A percentile compares a stretch with the other conserved stretches of the same genome.
Evolutionary conservation across 2,329 filamentous ascomycete species (phyloP).

Genomic region (Akanthomyces uredinophilus): DNA sequence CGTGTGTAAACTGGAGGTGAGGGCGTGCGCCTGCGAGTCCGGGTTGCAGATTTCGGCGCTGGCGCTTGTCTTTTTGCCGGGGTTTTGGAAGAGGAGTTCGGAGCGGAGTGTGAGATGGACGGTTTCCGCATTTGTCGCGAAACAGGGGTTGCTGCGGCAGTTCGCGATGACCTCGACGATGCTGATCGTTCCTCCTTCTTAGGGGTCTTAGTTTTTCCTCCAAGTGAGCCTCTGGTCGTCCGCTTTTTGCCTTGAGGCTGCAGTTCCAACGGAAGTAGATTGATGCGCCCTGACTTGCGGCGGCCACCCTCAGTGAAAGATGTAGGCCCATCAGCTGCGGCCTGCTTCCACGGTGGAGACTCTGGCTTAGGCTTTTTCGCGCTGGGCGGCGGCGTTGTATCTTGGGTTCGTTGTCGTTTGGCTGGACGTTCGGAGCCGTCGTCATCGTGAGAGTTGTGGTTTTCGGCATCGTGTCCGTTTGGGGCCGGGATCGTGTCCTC

Average conservation of each 20-base stretch:
- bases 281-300: slow-evolving; percentile 62
- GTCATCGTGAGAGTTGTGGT: slow-evolving; percentile 11
- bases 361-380: slow-evolving; percentile 44
- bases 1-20: slow-evolving; percentile 36
- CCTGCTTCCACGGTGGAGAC: slow-evolving; percentile 92
- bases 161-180: slow-evolving; percentile 19
- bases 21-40: slow-evolving; percentile 36
- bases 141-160: slow-evolving; percentile 19
- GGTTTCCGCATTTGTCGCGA: slow-evolving; percentile 15
- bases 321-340: slow-evolving; percentile 79
- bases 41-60: slow-evolving; percentile 26
- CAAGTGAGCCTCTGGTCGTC: slow-evolving; percentile 41
- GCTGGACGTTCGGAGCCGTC: slow-evolving; percentile 45
- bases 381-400: slow-evolving; percentile 37
- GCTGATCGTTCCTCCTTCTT: slow-evolving; percentile 22
- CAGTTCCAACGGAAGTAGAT: slow-evolving; percentile 49
- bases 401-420: slow-evolving; percentile 61
- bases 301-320: slow-evolving; percentile 72
- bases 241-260: slow-evolving; percentile 47
- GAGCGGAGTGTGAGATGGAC: slow-evolving; percentile 5
- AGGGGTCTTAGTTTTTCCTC: slow-evolving; percentile 29
- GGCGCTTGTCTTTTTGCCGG: slow-evolving; percentile 25
- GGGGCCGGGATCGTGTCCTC: slow-evolving; percentile 20
- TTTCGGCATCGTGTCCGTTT: slow-evolving; percentile 19
- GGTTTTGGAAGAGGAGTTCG: slow-evolving; percentile 25